These are phyloP conservation scores for Lipomyces anomalus DNA, from an alignment of 805 yeast species.

Conservation along the genomic window DNA sequence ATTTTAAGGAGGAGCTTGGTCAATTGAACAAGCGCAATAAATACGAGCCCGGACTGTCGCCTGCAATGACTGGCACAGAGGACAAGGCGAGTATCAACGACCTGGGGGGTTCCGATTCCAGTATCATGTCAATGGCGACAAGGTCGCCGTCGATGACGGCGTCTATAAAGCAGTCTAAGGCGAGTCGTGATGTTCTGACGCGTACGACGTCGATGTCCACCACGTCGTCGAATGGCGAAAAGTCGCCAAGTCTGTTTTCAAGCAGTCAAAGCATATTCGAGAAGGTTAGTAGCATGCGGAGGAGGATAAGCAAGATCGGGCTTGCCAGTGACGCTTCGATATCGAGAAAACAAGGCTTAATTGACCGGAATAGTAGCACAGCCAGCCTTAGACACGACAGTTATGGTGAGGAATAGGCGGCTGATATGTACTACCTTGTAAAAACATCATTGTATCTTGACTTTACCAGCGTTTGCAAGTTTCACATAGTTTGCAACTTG, in stretches of 20 bases:
- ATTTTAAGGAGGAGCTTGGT: slow-evolving; percentile 60
- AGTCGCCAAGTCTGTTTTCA: background rate
- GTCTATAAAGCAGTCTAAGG: background rate
- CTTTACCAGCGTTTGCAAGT: too few species aligned
- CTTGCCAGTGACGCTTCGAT: background rate
- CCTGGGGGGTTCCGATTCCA: background rate
- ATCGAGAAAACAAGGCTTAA: too few species aligned
- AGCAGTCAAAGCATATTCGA: background rate
- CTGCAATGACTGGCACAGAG: background rate
- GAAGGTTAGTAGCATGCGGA: slow-evolving; percentile 1
- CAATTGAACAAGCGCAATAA: slow-evolving; percentile 6
- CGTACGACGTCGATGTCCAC: background rate
- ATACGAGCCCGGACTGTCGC: background rate
- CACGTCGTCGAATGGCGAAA: background rate
- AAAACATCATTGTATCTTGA: too few species aligned
- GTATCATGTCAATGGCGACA: background rate
- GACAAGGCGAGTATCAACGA: background rate
- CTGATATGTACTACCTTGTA: too few species aligned
- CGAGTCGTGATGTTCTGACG: background rate
- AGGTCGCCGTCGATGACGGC: background rate
- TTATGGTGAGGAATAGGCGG: too few species aligned
- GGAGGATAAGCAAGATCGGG: slow-evolving; percentile 5
- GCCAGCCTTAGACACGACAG: too few species aligned
- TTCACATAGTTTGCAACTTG: too few species aligned
- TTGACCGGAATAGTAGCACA: too few species aligned